Evolutionary conservation across 163 green algal species (phyloP), one percentile per base, ranked within the genome.

Genomic region (Chlorella variabilis): DNA sequence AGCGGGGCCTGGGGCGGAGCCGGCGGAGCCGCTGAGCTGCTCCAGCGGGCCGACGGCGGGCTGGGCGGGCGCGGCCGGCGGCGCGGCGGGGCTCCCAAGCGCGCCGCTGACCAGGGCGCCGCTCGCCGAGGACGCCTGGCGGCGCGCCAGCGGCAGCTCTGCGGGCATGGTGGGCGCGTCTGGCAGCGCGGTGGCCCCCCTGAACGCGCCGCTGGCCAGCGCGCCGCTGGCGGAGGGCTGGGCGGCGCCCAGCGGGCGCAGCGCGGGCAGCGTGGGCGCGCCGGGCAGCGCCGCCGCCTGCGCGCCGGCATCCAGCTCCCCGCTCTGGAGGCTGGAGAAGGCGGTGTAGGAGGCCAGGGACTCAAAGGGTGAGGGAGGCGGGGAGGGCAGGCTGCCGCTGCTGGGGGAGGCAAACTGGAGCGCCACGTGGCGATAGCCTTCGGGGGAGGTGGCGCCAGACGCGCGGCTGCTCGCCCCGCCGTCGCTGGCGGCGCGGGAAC

Each of bases 361-460:
- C 39, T 71, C 34, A n/a, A 80, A 80, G 20, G 73, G 73, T 0
- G 73, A 80, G 15, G 56, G 5, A 4, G 73, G 54, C 5, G 56
- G 36, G 0, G 73, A 71, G 15, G 48, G 3, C 1, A 70, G 36
- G 56, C 36, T 69, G 51, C 34, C 23, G 71, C 71, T 4, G 71
- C 54, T 69, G 71, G 41, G 23, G 7, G 41, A 63, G 20, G 5
- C 20, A 9, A 34, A 25, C 41, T 17, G 11, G 33, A 78, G 36
- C 21, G 34, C 11, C 11, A 78, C 71, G 36, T 78, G 49, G 7
- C 71, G 71, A 33, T 78, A 78, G 29, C n/a, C 25, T 6, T n/a
- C 6, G 6, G 54, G 54, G 18, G 54, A 33, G 65, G 21, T 25
- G 2, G 21, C 21, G 1, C 3, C 13, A 1, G 65, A 73, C 3